phyloP scores from a whole-genome alignment of 73 alveolate genomes.

The Stentor roeselii region DNA sequence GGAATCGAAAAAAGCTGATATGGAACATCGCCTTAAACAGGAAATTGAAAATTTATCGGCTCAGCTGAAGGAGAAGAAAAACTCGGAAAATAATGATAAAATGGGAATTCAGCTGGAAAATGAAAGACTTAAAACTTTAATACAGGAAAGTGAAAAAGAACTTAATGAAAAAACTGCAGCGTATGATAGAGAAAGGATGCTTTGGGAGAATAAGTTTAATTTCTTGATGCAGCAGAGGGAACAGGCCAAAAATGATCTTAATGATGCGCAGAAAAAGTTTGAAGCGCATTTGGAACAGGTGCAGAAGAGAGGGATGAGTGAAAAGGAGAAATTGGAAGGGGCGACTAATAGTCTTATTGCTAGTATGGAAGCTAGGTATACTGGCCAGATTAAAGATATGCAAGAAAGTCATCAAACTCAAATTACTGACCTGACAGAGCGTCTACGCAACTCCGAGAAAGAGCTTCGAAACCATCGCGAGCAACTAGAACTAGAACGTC shows the following conservation, averaged over 20 bases:
- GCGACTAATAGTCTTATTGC: slow-evolving; percentile 46
- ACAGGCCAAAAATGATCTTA: slow-evolving; percentile 72
- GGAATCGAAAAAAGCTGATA: slow-evolving; percentile 3
- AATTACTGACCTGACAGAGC: slow-evolving; percentile 31
- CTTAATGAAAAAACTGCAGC: neutral
- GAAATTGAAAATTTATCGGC: slow-evolving; percentile 11
- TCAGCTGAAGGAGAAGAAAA: slow-evolving; percentile 3
- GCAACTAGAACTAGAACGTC: slow-evolving; percentile 70
- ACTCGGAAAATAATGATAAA: neutral
- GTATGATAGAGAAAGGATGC: neutral
- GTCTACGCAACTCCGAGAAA: slow-evolving; percentile 71
- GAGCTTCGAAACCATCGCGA: slow-evolving; percentile 76
- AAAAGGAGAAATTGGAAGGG: slow-evolving; percentile 71
- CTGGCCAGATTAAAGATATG: slow-evolving; percentile 80
- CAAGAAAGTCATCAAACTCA: slow-evolving; percentile 56
- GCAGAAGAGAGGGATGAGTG: slow-evolving; percentile 65
- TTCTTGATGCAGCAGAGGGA: slow-evolving; percentile 27
- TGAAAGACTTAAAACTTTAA: slow-evolving; percentile 17
- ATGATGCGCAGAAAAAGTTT: slow-evolving; percentile 78
- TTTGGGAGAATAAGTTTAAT: slow-evolving; percentile 27
- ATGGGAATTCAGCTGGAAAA: slow-evolving; percentile 17
- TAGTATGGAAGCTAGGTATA: slow-evolving; percentile 75
- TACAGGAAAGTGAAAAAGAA: slow-evolving; percentile 27
- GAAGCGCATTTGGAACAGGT: slow-evolving; percentile 84
- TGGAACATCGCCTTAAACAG: slow-evolving; percentile 1